Evolutionary conservation across 768 basidiomycete genomes (phyloP), one percentile per base, ranked within the genome.

Genomic region (Auriscalpium orientale): DNA sequence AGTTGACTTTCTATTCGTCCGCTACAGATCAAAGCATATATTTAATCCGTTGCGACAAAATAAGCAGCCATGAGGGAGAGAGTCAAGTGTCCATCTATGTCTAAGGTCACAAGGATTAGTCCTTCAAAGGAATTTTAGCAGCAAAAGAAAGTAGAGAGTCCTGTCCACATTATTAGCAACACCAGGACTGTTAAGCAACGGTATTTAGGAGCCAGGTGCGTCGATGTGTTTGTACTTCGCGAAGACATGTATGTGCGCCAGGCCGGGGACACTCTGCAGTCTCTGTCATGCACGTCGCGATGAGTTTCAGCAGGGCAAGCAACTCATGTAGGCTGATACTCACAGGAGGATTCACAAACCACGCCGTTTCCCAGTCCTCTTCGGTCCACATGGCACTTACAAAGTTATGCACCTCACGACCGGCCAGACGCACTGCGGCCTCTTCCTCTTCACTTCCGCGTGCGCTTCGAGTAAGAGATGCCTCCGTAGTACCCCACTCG

Each of bases 331-430:
- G 21, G 43, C 49, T 16, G 33, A 50, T 5, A 70, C 87, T 66
- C 63, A 93, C 91, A 50, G 85, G 88, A 45, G 91, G 91, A 65
- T 93, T 93, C 45, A 91, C 86, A 64, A 92, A 92, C 91, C 91
- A 94, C 2, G 88, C 89, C 0, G 89, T 90, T 70, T 94, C 91
- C 90, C 89, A 94, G n/a, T 79, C 77, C 5, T 64, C 67, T 64
- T 90, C 87, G 16, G 65, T 62, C 91, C 91, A 93, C 49, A 81
- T 72, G 49, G 73, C 75, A 66, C 70, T 74, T 12, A 94, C 79
- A 67, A 86, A 92, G 49, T 68, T 69, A 36, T 79, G 74, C 45
- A 91, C 80, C 59, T 88, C 83, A 45, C 61, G 66, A 7, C 83
- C 83, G 5, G 81, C 84, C 46, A 66, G 66, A 48, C 66, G 66